phyloP scores from a whole-genome alignment of 169 alveolate species.

The Plasmodium sp. region DNA sequence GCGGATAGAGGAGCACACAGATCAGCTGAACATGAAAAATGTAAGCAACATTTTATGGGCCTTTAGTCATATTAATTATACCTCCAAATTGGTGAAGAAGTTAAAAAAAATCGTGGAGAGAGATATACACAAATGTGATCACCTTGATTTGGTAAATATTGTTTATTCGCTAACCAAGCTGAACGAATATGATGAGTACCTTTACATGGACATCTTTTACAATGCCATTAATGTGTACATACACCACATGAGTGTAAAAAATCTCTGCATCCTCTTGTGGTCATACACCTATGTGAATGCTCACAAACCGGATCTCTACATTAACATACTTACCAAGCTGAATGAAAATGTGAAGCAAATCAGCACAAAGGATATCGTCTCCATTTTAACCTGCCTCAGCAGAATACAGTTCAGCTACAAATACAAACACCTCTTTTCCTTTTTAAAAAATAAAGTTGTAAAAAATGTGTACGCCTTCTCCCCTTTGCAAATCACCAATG shows the following conservation, averaged over 20 bases:
- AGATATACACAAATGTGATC: constrained; percentile 33
- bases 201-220: constrained; percentile 37
- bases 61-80: constrained; percentile 59
- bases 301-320: constrained; percentile 57
- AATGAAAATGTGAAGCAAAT: constrained; percentile 68
- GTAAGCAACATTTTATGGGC: constrained; percentile 72
- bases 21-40: constrained; percentile 45
- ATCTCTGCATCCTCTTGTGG: constrained; percentile 63
- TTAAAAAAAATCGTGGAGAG: constrained; percentile 61
- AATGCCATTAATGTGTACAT: constrained; percentile 62
- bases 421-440: constrained; percentile 42
- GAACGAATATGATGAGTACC: constrained; percentile 66
- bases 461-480: constrained; percentile 68
- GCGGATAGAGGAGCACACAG: constrained; percentile 30
- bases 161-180: constrained; percentile 48
- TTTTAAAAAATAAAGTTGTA: constrained; percentile 62
- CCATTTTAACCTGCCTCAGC: constrained; percentile 65
- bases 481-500: constrained; percentile 63
- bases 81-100: constrained; percentile 38
- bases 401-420: constrained; percentile 63
- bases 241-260: constrained; percentile 68
- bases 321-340: constrained; percentile 42
- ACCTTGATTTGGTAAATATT: constrained; percentile 45
- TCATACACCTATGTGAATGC: constrained; percentile 50
- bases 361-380: constrained; percentile 57